phyloP scores from a whole-genome alignment of 305 asterid genomes.

The Coffea humblotiana region DNA sequence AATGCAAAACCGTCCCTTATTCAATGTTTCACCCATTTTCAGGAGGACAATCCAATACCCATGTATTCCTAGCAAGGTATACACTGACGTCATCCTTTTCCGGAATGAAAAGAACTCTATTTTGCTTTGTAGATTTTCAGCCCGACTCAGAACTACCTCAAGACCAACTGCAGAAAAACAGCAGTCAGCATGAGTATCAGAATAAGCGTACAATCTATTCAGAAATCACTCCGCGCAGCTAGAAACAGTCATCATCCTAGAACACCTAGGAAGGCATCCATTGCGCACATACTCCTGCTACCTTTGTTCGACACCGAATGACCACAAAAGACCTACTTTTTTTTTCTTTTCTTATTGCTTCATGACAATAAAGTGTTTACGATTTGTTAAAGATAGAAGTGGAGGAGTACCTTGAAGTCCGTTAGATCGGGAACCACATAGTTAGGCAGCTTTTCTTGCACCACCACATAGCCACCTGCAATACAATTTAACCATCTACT shows the following conservation, averaged over 20 bases:
- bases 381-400: neutral
- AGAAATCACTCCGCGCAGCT: neutral
- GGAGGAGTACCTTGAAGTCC: constrained; percentile 62
- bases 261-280: too few species aligned
- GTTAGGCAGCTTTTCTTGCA: constrained; percentile 81
- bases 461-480: constrained; percentile 79
- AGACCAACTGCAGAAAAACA: neutral
- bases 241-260: neutral
- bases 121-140: neutral
- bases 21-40: neutral
- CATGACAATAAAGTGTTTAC: too few species aligned
- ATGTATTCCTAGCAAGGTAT: neutral
- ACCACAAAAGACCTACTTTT: neutral
- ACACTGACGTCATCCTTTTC: too few species aligned
- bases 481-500: neutral
- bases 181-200: neutral
- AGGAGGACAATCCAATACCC: neutral
- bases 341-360: neutral
- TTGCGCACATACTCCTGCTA: neutral
- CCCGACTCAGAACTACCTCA: neutral
- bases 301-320: neutral
- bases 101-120: neutral
- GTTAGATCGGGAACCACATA: constrained; percentile 81
- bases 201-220: neutral
- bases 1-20: neutral